Evolutionary conservation across 2,329 filamentous ascomycete genomes (phyloP).

Genomic region (Trichoderma sp.): DNA sequence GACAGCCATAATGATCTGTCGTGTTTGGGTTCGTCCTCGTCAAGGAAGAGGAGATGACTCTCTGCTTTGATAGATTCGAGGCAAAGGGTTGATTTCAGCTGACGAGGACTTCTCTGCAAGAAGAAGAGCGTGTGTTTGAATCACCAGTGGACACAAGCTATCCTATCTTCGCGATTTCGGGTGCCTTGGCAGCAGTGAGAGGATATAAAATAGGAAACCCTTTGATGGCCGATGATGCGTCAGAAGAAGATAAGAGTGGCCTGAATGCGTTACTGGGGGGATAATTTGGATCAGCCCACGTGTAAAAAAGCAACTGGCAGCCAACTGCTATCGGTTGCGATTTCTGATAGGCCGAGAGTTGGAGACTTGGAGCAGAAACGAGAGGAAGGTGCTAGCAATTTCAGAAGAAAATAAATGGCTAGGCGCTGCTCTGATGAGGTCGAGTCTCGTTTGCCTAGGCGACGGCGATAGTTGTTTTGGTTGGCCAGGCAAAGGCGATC

Average conservation of each 20-base stretch:
- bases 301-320: not conserved
- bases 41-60: not conserved
- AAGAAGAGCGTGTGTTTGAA: not conserved
- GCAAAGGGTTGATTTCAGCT: not conserved
- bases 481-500: constrained; percentile 1
- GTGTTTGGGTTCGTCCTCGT: not conserved
- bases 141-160: not conserved
- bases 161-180: constrained; percentile 1
- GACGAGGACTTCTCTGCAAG: not conserved
- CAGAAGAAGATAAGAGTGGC: not conserved
- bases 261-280: not conserved
- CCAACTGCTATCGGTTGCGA: not conserved
- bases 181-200: not conserved
- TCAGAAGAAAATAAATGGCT: not conserved
- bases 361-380: not conserved
- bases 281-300: not conserved
- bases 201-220: not conserved
- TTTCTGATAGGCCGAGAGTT: not conserved
- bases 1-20: not conserved
- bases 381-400: constrained; percentile 6
- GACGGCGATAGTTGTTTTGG: not conserved
- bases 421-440: not conserved
- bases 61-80: not conserved
- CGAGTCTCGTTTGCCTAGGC: not conserved
- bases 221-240: not conserved